A percentile compares a stretch with the other conserved stretches of the same genome.
Evolutionary conservation across 2,329 filamentous ascomycete genomes (phyloP).

Genomic region (Colletotrichum zoysiae): DNA sequence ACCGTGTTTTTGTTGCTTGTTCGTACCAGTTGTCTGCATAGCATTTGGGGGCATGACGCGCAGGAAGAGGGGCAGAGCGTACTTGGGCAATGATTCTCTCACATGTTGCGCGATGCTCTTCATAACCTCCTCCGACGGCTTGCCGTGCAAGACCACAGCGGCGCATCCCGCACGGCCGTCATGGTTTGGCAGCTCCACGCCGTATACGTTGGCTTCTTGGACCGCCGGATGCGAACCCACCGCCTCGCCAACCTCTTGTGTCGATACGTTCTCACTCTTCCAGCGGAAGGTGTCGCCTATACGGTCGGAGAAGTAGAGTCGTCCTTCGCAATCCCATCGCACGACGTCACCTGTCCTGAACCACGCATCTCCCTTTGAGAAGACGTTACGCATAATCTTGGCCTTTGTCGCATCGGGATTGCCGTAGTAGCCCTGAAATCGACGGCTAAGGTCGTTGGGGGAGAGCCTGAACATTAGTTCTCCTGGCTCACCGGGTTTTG

Average conservation of each 20-base stretch:
- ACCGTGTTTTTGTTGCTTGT: slow-evolving; percentile 87
- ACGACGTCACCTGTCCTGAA: slow-evolving; percentile 89
- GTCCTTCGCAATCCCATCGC: slow-evolving; percentile 76
- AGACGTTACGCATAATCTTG: slow-evolving; percentile 81
- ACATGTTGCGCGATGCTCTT: slow-evolving; percentile 73
- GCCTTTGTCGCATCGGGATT: slow-evolving; percentile 77
- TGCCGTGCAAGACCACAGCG: slow-evolving; percentile 70
- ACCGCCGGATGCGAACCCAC: slow-evolving; percentile 76
- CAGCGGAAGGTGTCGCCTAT: slow-evolving; percentile 84
- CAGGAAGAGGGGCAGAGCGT: slow-evolving; percentile 83
- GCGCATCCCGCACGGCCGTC: slow-evolving; percentile 89
- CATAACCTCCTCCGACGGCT: slow-evolving; percentile 61
- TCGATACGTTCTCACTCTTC: slow-evolving; percentile 88
- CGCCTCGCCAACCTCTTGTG: slow-evolving; percentile 82
- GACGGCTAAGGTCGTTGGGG: slow-evolving; percentile 68
- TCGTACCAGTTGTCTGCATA: slow-evolving; percentile 81
- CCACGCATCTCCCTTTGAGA: slow-evolving; percentile 82
- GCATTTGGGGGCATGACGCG: slow-evolving; percentile 70
- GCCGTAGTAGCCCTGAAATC: slow-evolving; percentile 86
- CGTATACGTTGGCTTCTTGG: slow-evolving; percentile 87
- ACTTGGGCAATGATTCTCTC: slow-evolving; percentile 72
- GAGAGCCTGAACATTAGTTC: slow-evolving; percentile 83
- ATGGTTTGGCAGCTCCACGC: slow-evolving; percentile 81
- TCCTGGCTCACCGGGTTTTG: slow-evolving; percentile 73
- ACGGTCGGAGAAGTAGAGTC: slow-evolving; percentile 84